phyloP scores from a whole-genome alignment of 2,329 filamentous ascomycete species.

The Fusarium miscanthi region DNA sequence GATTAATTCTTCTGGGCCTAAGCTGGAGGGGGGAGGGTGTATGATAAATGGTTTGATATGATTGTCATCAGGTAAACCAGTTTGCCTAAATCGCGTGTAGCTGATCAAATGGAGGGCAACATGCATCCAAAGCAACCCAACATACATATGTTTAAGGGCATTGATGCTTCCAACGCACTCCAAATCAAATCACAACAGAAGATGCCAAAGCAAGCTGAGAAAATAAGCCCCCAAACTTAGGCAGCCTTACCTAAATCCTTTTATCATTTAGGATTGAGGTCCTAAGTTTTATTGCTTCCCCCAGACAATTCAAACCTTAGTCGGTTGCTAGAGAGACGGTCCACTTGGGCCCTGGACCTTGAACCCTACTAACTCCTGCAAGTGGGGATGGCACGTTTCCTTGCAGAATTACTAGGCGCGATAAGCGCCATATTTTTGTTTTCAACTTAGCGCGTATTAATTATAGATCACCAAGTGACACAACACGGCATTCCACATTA shows the following conservation, averaged over 20 bases:
- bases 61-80: neutral
- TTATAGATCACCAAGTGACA: neutral
- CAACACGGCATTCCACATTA: neutral
- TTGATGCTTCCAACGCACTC: neutral
- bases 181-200: neutral
- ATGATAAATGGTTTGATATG: neutral
- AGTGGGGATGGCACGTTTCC: neutral
- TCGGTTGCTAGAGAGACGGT: constrained; percentile 35
- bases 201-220: neutral
- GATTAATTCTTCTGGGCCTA: neutral
- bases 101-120: neutral
- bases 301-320: neutral
- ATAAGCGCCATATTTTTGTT: constrained; percentile 32
- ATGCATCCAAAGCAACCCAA: neutral
- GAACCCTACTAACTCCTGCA: constrained; percentile 20
- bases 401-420: constrained; percentile 24
- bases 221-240: neutral
- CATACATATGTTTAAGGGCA: neutral
- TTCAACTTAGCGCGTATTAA: constrained; percentile 8
- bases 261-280: neutral
- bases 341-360: constrained; percentile 21
- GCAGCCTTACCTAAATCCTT: neutral
- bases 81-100: neutral
- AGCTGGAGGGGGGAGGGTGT: neutral
- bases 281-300: neutral